A percentile compares a stretch with the other conserved stretches of the same genome.
phyloP scores from a whole-genome alignment of 257 asterid species.

The Solanum chiquidenum region DNA sequence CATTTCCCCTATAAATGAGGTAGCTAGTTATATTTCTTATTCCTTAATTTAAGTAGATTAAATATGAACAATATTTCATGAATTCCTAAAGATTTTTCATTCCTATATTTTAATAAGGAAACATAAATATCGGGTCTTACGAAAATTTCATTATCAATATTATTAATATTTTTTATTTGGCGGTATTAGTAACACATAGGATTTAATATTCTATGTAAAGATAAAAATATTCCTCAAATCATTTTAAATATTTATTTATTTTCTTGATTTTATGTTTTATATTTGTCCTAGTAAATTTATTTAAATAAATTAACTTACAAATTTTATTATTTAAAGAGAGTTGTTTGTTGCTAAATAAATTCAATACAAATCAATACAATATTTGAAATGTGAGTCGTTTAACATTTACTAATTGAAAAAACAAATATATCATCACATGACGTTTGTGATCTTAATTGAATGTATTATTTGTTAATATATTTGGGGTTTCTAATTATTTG shows the following conservation, averaged over 20 bases:
- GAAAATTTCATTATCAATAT: too few relatives aligned
- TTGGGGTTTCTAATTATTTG: background rate
- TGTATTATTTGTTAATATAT: background rate
- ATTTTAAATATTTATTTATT: too few relatives aligned
- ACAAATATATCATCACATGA: background rate
- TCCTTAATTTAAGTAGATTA: background rate
- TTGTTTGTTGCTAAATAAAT: too few relatives aligned
- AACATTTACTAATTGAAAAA: background rate
- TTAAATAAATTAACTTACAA: too few relatives aligned
- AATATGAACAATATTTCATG: background rate
- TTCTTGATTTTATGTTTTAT: background rate
- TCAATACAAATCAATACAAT: background rate
- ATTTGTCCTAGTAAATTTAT: too few relatives aligned
- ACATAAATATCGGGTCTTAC: background rate
- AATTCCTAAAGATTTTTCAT: too few relatives aligned
- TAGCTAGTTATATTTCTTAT: background rate
- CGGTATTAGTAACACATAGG: too few relatives aligned
- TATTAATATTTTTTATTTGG: too few relatives aligned
- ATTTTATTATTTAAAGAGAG: background rate
- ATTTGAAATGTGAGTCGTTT: background rate
- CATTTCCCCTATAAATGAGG: background rate
- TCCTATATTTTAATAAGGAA: background rate
- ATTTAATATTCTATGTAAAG: too few relatives aligned
- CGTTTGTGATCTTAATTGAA: background rate
- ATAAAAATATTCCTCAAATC: too few relatives aligned